Evolutionary conservation across 75 land plant species (phyloP), one percentile per base, ranked within the genome.

Genomic region (Chamaecyparis obtusa): DNA sequence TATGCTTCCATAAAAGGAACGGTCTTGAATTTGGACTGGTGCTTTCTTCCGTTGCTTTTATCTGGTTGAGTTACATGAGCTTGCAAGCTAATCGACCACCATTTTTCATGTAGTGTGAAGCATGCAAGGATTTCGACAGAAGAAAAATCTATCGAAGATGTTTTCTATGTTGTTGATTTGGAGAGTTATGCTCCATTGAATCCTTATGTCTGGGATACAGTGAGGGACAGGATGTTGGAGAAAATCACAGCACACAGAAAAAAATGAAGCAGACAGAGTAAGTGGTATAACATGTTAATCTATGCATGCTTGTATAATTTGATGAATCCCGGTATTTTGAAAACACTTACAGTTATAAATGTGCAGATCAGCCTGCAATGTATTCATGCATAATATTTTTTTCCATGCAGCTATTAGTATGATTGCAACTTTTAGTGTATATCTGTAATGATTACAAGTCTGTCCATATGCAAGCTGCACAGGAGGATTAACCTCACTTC

Each of bases 101-200:
- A 54, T 30, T 13, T 49, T 54, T 86, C 43, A 16, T 91, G 81
- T 86, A 89, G 91, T 87, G 89, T 91, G 67, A 85, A 87, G 41
- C 72, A 57, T 30, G 91, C 91, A 54, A 91, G 90, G 79, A 91
- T 91, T 57, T 76, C 83, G 55, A 91, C 91, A 24, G 64, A 90
- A 27, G 74, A 91, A 64, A 75, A 85, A 0, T 55, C 46, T 85
- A 85, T 87, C 39, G 84, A 84, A 72, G 92, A 89, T 87, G 89
- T 91, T 30, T 91, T 89, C 74, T 90, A 83, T 55, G 86, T 91
- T 15, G 89, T 90, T 72, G 87, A 91, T 80, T 64, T 27, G 36
- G 64, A 56, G 35, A 90, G 87, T 21, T 15, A 44, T 82, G 91
- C 67, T 46, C 88, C 88, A 21, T 78, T 91, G 44, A 71, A 83